Conservation (phyloP, 2,329 filamentous ascomycete species). For the Sarocladiaceae sp. region DNA sequence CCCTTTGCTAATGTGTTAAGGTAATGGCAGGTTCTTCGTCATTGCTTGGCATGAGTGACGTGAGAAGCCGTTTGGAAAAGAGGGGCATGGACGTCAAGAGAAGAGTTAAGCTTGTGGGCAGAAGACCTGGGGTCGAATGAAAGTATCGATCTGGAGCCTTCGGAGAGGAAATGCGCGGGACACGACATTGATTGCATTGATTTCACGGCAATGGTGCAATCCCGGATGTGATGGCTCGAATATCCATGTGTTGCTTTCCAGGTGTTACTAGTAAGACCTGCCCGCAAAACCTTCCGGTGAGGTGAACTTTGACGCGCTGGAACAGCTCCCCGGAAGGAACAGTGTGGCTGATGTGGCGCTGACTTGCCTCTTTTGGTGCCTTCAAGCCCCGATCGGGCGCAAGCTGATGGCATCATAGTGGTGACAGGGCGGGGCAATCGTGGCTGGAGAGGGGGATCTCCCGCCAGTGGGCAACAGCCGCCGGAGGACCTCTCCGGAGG, state of each 20-base stretch:
- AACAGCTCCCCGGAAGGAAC: not conserved
- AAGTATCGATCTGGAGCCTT: not conserved
- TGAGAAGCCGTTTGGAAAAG: not conserved
- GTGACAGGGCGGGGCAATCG: not conserved
- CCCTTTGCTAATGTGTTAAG: not conserved
- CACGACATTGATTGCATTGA: not conserved
- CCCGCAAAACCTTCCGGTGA: too few relatives aligned
- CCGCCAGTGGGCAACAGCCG: not conserved
- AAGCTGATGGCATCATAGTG: not conserved
- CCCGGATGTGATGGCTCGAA: too few relatives aligned
- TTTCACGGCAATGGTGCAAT: too few relatives aligned
- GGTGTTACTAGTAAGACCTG: too few relatives aligned
- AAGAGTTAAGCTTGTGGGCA: not conserved
- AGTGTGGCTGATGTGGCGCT: constrained; percentile 3
- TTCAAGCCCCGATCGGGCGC: not conserved
- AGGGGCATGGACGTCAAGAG: not conserved
- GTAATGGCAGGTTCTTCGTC: not conserved
- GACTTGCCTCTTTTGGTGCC: not conserved
- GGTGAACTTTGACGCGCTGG: not conserved
- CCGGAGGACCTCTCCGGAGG: not conserved
- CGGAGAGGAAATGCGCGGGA: not conserved
- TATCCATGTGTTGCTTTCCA: too few relatives aligned
- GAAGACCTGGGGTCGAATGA: not conserved
- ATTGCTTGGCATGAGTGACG: constrained; percentile 9
- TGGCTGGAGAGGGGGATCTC: constrained; percentile 9